Percentiles rank a stretch among this genome's conserved stretches.
Evolutionary conservation across 2,329 filamentous ascomycete species (phyloP).

Genomic region (Intubia oerlemansii): DNA sequence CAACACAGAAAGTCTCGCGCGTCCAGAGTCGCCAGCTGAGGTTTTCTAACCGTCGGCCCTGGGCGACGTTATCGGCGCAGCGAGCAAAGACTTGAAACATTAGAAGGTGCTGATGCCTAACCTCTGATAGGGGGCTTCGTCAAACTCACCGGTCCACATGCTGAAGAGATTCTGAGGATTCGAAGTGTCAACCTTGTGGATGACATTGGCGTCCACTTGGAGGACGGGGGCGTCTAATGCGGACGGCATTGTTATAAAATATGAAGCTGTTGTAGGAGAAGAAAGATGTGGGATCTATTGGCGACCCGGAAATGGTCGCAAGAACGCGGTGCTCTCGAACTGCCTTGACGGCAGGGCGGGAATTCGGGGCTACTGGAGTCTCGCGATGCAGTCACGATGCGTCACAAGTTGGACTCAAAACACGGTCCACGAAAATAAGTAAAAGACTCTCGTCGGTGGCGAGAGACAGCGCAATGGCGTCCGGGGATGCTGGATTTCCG

Average conservation of each 20-base stretch:
- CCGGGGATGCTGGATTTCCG: no score
- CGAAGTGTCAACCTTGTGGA: slow-evolving; percentile 84
- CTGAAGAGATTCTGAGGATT: slow-evolving; percentile 86
- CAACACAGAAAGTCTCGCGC: slow-evolving; percentile 76
- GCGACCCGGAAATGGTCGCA: no score
- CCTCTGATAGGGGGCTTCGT: background rate
- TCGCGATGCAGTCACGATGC: no score
- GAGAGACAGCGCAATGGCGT: no score
- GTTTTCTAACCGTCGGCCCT: slow-evolving; percentile 84
- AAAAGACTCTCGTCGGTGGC: no score
- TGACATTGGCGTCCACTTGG: slow-evolving; percentile 75
- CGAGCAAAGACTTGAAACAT: slow-evolving; percentile 61
- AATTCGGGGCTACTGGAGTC: no score
- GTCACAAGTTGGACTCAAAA: no score
- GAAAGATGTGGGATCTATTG: background rate
- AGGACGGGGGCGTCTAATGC: slow-evolving; percentile 68
- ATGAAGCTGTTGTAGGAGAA: background rate
- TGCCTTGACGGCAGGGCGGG: no score
- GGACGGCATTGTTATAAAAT: slow-evolving; percentile 49
- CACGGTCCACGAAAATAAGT: no score
- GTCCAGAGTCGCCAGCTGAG: slow-evolving; percentile 93
- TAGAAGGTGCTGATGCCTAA: background rate
- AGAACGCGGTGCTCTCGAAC: no score
- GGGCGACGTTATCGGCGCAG: slow-evolving; percentile 82
- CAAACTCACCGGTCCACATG: slow-evolving; percentile 79